phyloP scores from a whole-genome alignment of 2,329 filamentous ascomycete species.

The Aspergillaceae sp. region DNA sequence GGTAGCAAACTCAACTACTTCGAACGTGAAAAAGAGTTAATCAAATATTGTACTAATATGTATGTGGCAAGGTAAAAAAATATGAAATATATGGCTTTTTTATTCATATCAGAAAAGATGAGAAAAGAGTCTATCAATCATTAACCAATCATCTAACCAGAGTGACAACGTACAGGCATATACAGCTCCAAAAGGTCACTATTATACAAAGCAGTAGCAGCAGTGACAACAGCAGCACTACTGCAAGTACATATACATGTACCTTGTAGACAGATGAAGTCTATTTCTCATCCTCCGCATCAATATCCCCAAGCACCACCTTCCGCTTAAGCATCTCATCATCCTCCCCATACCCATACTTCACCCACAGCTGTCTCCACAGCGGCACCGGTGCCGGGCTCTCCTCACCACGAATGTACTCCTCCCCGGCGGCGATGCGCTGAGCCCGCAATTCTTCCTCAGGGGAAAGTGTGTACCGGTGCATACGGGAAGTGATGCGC shows the following conservation, averaged over 20 bases:
- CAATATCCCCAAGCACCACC: conserved; percentile 34
- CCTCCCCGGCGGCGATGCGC: conserved; percentile 54
- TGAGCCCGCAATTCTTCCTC: conserved; percentile 63
- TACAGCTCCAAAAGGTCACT: neutral
- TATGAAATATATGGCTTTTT: too few species aligned
- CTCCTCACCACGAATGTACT: conserved; percentile 60
- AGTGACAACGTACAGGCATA: too few species aligned
- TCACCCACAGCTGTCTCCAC: conserved; percentile 33
- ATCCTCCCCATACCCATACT: conserved; percentile 34
- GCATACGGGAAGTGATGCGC: conserved; percentile 70
- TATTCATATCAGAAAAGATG: too few species aligned
- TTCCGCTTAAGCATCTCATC: conserved; percentile 31
- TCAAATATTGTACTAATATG: too few species aligned
- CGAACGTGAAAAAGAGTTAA: too few species aligned
- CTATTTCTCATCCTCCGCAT: conserved; percentile 22
- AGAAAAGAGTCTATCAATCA: neutral
- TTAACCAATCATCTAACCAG: too few species aligned
- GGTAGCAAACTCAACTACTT: too few species aligned
- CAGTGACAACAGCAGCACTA: too few species aligned
- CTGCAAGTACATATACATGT: too few species aligned
- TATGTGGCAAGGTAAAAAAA: too few species aligned
- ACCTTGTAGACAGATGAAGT: neutral
- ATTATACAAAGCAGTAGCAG: neutral
- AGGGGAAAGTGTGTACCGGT: conserved; percentile 59
- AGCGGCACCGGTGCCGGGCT: conserved; percentile 26